Percentiles rank a stretch among this genome's conserved stretches.
Conservation (phyloP, 2,329 filamentous ascomycete genomes). For the Aureobasidium vineae region DNA sequence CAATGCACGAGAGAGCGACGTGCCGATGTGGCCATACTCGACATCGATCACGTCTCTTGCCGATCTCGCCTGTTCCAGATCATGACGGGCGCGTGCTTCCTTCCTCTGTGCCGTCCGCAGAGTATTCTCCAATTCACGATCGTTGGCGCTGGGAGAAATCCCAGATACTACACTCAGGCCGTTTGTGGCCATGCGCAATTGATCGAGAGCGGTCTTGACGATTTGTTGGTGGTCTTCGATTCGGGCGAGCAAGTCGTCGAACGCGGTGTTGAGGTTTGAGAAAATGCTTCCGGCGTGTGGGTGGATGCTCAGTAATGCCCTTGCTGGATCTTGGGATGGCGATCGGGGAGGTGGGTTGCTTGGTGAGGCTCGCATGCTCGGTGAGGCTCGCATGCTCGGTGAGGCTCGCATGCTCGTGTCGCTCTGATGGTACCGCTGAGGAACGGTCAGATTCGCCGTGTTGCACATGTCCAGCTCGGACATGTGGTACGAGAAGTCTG, state of each 20-base stretch:
- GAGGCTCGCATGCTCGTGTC: neutral
- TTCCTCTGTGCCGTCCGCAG: neutral
- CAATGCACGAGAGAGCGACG: constrained; percentile 1
- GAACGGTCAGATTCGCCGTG: neutral
- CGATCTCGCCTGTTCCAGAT: constrained; percentile 12
- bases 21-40: constrained; percentile 5
- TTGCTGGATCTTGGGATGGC: neutral
- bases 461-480: neutral
- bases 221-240: constrained; percentile 8
- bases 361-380: neutral
- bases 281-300: constrained; percentile 12
- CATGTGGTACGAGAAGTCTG: neutral
- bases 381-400: too few species aligned
- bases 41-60: constrained; percentile 10
- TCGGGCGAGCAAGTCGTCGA: constrained; percentile 6
- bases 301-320: constrained; percentile 13
- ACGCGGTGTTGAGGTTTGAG: neutral
- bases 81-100: neutral
- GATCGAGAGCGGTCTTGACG: neutral
- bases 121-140: neutral
- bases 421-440: neutral
- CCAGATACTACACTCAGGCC: neutral
- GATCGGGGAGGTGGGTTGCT: neutral
- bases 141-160: neutral
- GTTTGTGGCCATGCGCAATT: constrained; percentile 2